Percentiles rank a stretch among this genome's conserved stretches.
phyloP scores from a whole-genome alignment of 345 rosid species.

The Dimocarpus longan region DNA sequence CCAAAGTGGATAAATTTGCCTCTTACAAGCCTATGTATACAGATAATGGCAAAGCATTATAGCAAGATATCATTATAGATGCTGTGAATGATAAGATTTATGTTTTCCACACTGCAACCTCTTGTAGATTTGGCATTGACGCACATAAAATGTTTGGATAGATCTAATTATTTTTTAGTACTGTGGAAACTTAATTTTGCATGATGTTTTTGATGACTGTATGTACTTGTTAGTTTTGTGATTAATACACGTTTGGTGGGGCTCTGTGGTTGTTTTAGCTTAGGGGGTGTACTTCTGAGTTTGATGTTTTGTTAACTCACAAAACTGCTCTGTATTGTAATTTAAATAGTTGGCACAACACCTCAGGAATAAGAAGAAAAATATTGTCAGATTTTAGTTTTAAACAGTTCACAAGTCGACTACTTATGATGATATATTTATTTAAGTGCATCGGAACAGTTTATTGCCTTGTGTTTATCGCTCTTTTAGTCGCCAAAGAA shows the following conservation, averaged over 20 bases:
- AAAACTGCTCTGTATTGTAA: neutral
- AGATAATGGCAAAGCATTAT: neutral
- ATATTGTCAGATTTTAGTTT: neutral
- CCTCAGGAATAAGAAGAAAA: neutral
- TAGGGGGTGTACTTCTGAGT: neutral
- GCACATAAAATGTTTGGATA: neutral
- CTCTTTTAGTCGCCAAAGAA: neutral
- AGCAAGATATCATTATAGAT: neutral
- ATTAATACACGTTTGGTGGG: neutral
- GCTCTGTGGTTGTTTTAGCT: neutral
- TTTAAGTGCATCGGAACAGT: neutral
- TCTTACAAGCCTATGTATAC: neutral
- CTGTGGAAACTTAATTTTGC: conserved; percentile 6
- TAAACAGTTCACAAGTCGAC: neutral
- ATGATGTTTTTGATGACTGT: neutral
- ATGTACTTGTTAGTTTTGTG: neutral
- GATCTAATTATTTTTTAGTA: neutral
- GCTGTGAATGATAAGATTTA: neutral
- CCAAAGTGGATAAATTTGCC: neutral
- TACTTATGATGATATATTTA: neutral
- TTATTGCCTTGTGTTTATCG: neutral
- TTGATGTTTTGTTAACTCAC: neutral
- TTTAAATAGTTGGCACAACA: neutral
- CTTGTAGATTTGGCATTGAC: neutral
- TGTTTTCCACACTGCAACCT: neutral